Base-by-base conservation (phyloP, 2,329 filamentous ascomycete species). In the Aspergillus tamarii region DNA sequence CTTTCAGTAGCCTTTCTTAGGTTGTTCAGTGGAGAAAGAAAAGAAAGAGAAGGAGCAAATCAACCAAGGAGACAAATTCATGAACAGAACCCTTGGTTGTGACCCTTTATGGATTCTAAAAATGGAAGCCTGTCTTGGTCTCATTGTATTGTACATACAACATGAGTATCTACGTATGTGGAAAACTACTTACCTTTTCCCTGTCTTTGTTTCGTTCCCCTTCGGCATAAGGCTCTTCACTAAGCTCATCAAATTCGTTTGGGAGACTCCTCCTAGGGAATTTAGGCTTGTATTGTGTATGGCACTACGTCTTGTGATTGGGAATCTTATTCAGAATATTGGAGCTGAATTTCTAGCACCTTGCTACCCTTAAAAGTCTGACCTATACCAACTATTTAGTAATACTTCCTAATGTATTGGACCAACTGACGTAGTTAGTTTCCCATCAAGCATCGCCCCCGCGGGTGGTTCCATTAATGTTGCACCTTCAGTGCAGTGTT, bases 141-240 rank as follows among this genome's bases (percentile, higher is more conserved):
- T 48, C 21, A 21, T 41, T 56, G 56, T 56, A 48, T 43, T 63
- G 61, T 63, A 63, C 26, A 63, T 63, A 63, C 39, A 59, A 50
- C 48, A 50, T 52, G 36, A 59, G 19, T 39, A 45, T 62, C 43
- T 26, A 56, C 50, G 16, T n/a, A 41, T 36, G 46, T 56, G 23
- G 48, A 53, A 48, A 43, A 50, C 39, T 16, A 52, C 52, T 55
- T 23, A 26, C 16, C 26, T 52, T 60, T 21, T 60, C 30, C 34
- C 46, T 41, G 19, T 32, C 28, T 9, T 48, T 60, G 9, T 28
- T 26, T 23, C 21, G 50, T 48, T n/a, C n/a, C n/a, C 10, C 19
- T 36, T 23, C 21, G 3, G 7, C 10, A 8, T 28, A 50, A 30
- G 16, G 16, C 39, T 19, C 7, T 41, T 9, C 43, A 12, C 10